Evolutionary conservation across 768 basidiomycete species (phyloP).

Genomic region (Mycena epipterygia): DNA sequence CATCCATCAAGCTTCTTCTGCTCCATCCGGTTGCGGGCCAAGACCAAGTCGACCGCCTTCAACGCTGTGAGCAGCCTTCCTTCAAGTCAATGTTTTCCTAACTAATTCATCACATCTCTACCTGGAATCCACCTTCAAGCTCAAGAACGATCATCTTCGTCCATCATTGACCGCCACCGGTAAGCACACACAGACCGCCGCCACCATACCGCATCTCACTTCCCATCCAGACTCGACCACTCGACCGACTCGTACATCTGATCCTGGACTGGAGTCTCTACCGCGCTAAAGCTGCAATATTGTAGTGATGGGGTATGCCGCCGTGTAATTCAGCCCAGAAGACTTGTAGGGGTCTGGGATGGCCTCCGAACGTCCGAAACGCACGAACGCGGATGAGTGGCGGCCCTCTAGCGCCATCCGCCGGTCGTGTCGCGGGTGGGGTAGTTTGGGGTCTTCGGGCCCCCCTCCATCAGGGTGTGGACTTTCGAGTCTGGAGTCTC

Average conservation of each 20-base stretch:
- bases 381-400: not conserved
- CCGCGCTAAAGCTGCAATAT: conserved; percentile 13
- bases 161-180: no score
- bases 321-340: conserved; percentile 17
- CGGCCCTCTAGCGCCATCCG: conserved; percentile 16
- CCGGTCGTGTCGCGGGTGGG: conserved; percentile 4
- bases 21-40: not conserved
- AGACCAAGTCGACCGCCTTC: not conserved
- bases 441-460: conserved; percentile 24
- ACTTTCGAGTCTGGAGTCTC: conserved; percentile 13
- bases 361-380: conserved; percentile 27
- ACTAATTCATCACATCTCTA: no score
- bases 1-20: conserved; percentile 9
- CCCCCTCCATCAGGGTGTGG: conserved; percentile 26
- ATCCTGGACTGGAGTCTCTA: conserved; percentile 5
- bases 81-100: no score
- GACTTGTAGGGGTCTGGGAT: conserved; percentile 28
- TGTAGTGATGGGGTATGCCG: not conserved
- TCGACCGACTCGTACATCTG: not conserved
- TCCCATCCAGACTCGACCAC: no score
- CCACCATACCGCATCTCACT: not conserved
- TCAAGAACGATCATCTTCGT: not conserved
- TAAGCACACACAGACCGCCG: not conserved
- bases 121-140: not conserved
- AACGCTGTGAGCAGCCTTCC: not conserved